phyloP scores from a whole-genome alignment of 2,329 filamentous ascomycete species.

The Cryphonectria carpinicola region DNA sequence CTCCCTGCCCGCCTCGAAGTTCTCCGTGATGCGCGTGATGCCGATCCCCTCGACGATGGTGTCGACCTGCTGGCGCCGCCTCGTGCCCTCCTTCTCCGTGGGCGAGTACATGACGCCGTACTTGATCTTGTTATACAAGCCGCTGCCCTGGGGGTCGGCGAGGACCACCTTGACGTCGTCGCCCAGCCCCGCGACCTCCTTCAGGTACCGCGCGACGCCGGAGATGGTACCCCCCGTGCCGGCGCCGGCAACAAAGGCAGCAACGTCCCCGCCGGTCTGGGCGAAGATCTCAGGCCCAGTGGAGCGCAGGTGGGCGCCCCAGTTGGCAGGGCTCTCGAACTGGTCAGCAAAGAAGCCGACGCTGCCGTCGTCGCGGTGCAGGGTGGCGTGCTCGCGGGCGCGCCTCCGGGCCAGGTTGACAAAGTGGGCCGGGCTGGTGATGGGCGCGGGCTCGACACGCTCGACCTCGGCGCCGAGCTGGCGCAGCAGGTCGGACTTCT shows the following conservation, averaged over 20 bases:
- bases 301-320: constrained; percentile 76
- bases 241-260: constrained; percentile 91
- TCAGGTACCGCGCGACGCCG: constrained; percentile 82
- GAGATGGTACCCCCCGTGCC: constrained; percentile 94
- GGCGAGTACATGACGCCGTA: constrained; percentile 94
- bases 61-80: constrained; percentile 89
- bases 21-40: constrained; percentile 90
- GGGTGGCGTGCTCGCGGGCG: constrained; percentile 72
- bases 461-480: constrained; percentile 94
- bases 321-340: constrained; percentile 92
- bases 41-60: constrained; percentile 95
- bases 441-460: constrained; percentile 86
- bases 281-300: constrained; percentile 89
- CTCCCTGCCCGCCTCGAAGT: constrained; percentile 86
- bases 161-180: constrained; percentile 72
- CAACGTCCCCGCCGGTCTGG: constrained; percentile 74
- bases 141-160: constrained; percentile 92
- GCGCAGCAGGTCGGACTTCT: constrained; percentile 87
- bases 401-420: constrained; percentile 86
- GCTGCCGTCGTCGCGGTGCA: constrained; percentile 62
- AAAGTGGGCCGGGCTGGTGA: constrained; percentile 91
- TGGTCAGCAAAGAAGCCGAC: constrained; percentile 94
- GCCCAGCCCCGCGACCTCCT: constrained; percentile 63
- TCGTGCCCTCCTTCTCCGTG: constrained; percentile 88
- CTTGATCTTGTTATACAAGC: constrained; percentile 87